These are phyloP conservation scores for Picea glauca DNA, from an alignment of 75 land plant genomes.

Conservation along the genomic window DNA sequence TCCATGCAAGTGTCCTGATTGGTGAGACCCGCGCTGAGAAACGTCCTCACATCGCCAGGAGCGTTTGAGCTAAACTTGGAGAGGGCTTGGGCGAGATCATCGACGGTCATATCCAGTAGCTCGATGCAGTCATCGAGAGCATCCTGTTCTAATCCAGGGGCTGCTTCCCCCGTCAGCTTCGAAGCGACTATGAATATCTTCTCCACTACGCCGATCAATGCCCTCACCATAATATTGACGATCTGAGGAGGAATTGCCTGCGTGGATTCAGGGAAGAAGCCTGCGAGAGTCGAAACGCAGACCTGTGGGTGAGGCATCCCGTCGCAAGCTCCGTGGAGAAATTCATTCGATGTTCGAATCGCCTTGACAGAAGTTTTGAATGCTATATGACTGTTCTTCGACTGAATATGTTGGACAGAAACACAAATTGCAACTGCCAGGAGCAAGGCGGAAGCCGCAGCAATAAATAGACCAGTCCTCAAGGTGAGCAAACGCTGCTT, in stretches of 20 bases:
- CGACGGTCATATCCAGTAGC: not conserved
- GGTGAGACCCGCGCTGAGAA: conserved; percentile 55
- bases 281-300: not conserved
- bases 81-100: not conserved
- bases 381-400: not conserved
- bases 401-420: not conserved
- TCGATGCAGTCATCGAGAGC: not conserved
- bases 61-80: no score
- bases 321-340: not conserved
- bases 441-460: not conserved
- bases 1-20: conserved; percentile 64
- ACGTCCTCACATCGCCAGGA: conserved; percentile 24
- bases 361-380: not conserved
- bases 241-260: not conserved
- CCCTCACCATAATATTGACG: not conserved
- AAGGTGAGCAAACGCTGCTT: no score
- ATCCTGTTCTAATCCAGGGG: not conserved
- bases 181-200: not conserved
- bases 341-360: not conserved
- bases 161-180: not conserved
- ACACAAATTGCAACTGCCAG: not conserved
- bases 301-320: not conserved
- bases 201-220: not conserved
- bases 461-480: not conserved
- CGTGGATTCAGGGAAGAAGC: not conserved